A percentile compares a stretch with the other conserved stretches of the same genome.
phyloP scores from a whole-genome alignment of 192 early-diverging fungal species.

The Gigaspora rosea region DNA sequence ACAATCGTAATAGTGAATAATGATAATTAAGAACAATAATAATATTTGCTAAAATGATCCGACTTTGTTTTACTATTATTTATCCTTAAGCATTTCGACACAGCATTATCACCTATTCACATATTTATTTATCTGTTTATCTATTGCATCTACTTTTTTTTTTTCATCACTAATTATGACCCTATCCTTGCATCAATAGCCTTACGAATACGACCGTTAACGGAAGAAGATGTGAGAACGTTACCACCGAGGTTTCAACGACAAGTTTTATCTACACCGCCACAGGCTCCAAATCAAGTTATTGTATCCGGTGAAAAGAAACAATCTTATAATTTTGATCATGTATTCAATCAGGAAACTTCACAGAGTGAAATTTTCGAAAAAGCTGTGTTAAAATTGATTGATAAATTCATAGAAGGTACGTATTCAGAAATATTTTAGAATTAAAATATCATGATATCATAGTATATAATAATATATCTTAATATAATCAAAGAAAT shows the following conservation, averaged over 20 bases:
- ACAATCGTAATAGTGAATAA: no score
- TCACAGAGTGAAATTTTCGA: constrained; percentile 63
- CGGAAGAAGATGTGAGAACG: constrained; percentile 2
- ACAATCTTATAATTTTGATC: constrained; percentile 62
- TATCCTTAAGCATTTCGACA: no score
- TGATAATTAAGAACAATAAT: no score
- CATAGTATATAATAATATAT: no score
- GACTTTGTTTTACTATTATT: no score
- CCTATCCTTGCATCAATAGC: background rate
- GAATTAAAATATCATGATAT: background rate
- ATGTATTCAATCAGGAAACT: constrained; percentile 63
- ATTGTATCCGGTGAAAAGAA: constrained; percentile 7
- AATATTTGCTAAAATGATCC: no score
- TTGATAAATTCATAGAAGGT: constrained; percentile 56
- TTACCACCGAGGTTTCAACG: constrained; percentile 23
- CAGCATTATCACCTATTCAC: no score
- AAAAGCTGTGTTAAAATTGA: constrained; percentile 45
- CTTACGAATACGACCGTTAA: constrained; percentile 23
- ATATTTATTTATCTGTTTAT: no score
- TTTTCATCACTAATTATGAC: no score
- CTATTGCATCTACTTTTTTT: no score
- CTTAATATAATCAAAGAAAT: no score
- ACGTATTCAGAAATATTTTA: background rate
- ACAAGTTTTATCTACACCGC: background rate
- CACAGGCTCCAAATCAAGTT: constrained; percentile 26